These are phyloP conservation scores for Phytophthora sojae DNA, from an alignment of 352 stramenopile species.

Conservation along the genomic window DNA sequence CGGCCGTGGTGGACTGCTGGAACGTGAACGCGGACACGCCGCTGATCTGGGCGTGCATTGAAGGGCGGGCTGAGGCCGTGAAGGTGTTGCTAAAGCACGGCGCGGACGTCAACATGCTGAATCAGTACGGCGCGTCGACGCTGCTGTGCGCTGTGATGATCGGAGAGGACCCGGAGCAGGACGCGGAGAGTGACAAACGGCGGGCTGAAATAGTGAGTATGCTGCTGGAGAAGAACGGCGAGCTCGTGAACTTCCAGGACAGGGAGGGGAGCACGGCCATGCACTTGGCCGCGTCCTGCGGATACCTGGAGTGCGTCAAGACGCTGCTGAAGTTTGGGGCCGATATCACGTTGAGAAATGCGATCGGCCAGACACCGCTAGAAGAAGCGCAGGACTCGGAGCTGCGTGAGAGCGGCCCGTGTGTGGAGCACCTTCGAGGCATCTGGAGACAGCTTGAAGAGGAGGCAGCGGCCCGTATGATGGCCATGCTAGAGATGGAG, in stretches of 20 bases:
- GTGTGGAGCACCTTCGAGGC: constrained; percentile 61
- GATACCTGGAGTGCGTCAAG: constrained; percentile 80
- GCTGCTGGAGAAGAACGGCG: constrained; percentile 66
- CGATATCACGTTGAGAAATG: constrained; percentile 82
- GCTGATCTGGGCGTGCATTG: constrained; percentile 85
- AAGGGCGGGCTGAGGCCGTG: constrained; percentile 73
- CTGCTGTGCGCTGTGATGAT: constrained; percentile 85
- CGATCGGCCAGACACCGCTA: constrained; percentile 79
- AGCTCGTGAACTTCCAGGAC: constrained; percentile 86
- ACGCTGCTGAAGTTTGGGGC: constrained; percentile 64
- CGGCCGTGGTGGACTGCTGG: constrained; percentile 62
- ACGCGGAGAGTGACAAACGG: constrained; percentile 48
- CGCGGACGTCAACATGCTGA: constrained; percentile 74
- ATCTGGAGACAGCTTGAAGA: constrained; percentile 83
- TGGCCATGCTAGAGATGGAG: constrained; percentile 88
- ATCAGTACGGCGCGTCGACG: constrained; percentile 73
- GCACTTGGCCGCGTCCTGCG: constrained; percentile 79
- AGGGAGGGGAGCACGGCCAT: constrained; percentile 85
- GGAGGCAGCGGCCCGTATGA: constrained; percentile 79
- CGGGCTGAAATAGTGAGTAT: constrained; percentile 68
- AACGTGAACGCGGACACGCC: constrained; percentile 85
- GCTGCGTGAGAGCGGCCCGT: constrained; percentile 59
- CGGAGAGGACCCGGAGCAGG: constrained; percentile 71
- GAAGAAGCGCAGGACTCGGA: constrained; percentile 82
- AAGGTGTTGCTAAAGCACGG: constrained; percentile 67